phyloP scores from a whole-genome alignment of 1,284 basidiomycete species.

The Spongiforma sp. region DNA sequence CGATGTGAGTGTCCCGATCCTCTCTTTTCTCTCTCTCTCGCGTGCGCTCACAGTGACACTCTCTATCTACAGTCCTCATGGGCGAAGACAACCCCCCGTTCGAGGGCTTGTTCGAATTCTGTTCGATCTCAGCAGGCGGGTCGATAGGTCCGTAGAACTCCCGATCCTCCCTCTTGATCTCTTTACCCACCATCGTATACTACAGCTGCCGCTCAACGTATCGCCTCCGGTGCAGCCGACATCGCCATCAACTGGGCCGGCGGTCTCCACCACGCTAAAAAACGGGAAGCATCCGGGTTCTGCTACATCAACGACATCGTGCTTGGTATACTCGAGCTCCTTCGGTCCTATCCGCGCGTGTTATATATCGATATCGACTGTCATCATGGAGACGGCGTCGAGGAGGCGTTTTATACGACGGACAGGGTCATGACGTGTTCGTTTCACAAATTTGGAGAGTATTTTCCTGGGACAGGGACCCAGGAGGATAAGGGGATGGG shows the following conservation, averaged over 20 bases:
- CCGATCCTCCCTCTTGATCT: neutral
- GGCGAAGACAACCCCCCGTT: conserved; percentile 98
- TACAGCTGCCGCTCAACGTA: conserved; percentile 79
- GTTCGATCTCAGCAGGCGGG: conserved; percentile 95
- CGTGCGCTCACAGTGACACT: neutral
- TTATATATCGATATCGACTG: conserved; percentile 99
- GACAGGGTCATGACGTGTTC: conserved; percentile 96
- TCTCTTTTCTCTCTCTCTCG: neutral
- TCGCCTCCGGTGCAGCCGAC: conserved; percentile 86
- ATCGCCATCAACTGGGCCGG: conserved; percentile 99
- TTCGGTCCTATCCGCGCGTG: conserved; percentile 84
- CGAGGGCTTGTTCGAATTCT: conserved; percentile 97
- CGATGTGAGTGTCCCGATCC: conserved; percentile 65
- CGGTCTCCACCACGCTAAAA: conserved; percentile 98
- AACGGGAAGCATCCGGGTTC: conserved; percentile 95
- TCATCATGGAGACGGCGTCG: conserved; percentile 98
- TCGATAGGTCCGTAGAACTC: conserved; percentile 66
- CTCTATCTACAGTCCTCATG: conserved; percentile 66
- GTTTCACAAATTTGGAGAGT: conserved; percentile 98
- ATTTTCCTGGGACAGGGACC: conserved; percentile 94
- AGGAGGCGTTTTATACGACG: conserved; percentile 98
- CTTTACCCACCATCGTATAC: neutral
- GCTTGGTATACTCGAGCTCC: conserved; percentile 86
- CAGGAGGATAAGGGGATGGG: conserved; percentile 88
- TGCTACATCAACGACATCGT: conserved; percentile 99